A percentile compares a stretch with the other conserved stretches of the same genome.
These are phyloP conservation scores for Mortierella claussenii DNA, from an alignment of 192 early-diverging fungal species.

Conservation along the genomic window DNA sequence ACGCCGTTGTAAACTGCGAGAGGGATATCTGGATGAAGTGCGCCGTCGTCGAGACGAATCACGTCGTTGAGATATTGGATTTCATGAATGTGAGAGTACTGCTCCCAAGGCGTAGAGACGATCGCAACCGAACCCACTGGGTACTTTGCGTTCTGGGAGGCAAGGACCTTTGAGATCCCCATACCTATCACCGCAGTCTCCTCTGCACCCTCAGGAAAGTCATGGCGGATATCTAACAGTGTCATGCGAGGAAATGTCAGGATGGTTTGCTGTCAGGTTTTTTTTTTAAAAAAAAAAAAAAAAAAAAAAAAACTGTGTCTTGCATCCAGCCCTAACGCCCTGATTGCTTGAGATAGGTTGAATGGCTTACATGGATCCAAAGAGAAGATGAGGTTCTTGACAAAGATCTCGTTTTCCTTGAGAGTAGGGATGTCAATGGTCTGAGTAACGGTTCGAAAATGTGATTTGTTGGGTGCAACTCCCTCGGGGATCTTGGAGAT, in stretches of 20 bases:
- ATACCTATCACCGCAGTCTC: constrained; percentile 66
- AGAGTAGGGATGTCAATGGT: constrained; percentile 24
- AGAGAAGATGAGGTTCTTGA: constrained; percentile 74
- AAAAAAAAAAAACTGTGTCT: too few species aligned
- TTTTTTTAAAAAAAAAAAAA: too few species aligned
- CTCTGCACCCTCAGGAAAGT: constrained; percentile 11
- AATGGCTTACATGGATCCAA: constrained; percentile 80
- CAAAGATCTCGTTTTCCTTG: constrained; percentile 58
- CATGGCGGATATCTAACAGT: constrained; percentile 30
- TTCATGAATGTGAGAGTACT: constrained; percentile 46
- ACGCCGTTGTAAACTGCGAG: constrained; percentile 24
- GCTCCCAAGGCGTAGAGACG: constrained; percentile 58
- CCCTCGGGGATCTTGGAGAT: constrained; percentile 29
- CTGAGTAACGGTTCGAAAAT: constrained; percentile 19
- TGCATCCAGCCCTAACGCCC: too few species aligned
- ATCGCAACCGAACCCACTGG: constrained; percentile 69
- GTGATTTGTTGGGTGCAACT: constrained; percentile 32
- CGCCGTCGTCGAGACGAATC: constrained; percentile 71
- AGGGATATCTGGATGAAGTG: constrained; percentile 60
- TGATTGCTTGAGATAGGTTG: neutral
- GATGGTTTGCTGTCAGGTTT: neutral
- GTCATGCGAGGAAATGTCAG: neutral
- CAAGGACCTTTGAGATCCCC: constrained; percentile 74
- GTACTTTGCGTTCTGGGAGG: constrained; percentile 67
- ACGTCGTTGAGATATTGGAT: constrained; percentile 56